Base-by-base conservation (phyloP, 192 early-diverging fungal genomes). In the Podila clonocystis region DNA sequence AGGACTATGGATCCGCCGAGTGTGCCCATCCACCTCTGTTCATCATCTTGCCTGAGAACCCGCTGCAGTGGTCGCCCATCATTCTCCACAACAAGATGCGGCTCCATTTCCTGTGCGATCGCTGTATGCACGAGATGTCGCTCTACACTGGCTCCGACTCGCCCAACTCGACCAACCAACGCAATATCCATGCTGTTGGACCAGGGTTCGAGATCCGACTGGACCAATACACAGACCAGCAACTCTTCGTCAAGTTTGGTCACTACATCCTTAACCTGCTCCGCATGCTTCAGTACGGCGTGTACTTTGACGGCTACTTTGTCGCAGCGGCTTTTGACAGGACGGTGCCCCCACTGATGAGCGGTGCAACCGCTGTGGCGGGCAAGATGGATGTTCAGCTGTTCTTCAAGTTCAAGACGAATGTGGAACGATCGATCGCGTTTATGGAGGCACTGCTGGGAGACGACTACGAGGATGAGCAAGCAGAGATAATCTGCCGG, bases 31-130 rank as follows among this genome's bases (percentile, higher is more conserved):
- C 76, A 20, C 70, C 76, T 0, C 49, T 79, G 24, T 79, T 79
- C 33, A 55, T 79, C 11, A 34, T 79, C 5, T 30, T 79, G 26
- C 76, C 76, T n/a, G 76, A 79, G 20, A 72, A 67, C 45, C 76
- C 76, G 0, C 34, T 58, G 48, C 69, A 57, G 30, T 79, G 76
- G 76, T 68, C 65, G 3, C 50, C 34, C n/a, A 72, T 72, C 33
- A 67, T 79, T 24, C 55, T 79, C 4, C 76, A 79, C 52, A 79
- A 79, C 61, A 79, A 79, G 29, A 72, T 79, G 65, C 76, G 76
- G 8, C 70, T 79, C 13, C 31, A 79, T 38, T 79, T 79, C 19
- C 22, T 79, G 3, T 79, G 76, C 52, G 65, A 79, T 26, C 72
- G 70, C 55, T 79, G 76, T 19, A 61, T 68, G 30, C 75, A 71